Evolutionary conservation across 2,329 filamentous ascomycete species (phyloP).

Genomic region (Talaromyces amestolkiae): DNA sequence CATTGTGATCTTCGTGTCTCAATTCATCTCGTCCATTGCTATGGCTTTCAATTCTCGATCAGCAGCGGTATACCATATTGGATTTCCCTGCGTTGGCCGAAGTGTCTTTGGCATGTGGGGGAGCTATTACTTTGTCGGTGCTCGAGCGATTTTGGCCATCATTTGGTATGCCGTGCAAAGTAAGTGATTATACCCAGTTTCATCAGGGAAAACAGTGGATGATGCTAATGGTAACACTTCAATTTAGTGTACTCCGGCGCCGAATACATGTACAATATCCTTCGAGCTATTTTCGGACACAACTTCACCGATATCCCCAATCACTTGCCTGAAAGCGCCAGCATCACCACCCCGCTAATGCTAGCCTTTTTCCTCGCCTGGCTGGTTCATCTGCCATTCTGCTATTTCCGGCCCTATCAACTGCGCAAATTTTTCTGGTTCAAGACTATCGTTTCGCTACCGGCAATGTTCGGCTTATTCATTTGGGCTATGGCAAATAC

Average conservation of each 20-base stretch:
- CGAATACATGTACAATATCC: slow-evolving; percentile 25
- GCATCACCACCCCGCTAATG: slow-evolving; percentile 36
- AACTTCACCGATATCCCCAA: slow-evolving; percentile 36
- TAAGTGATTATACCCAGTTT: slow-evolving; percentile 18
- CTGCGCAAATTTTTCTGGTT: slow-evolving; percentile 47
- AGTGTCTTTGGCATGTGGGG: slow-evolving; percentile 45
- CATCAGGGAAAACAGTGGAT: background rate
- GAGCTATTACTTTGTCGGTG: slow-evolving; percentile 44
- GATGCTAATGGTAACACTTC: slow-evolving; percentile 8
- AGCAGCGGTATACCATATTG: slow-evolving; percentile 44
- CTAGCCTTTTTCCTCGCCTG: slow-evolving; percentile 41
- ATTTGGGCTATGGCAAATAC: slow-evolving; percentile 44
- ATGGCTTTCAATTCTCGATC: slow-evolving; percentile 48
- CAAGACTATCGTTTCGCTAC: slow-evolving; percentile 42
- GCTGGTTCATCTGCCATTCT: slow-evolving; percentile 44
- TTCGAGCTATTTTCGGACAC: slow-evolving; percentile 34
- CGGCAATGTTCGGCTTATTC: slow-evolving; percentile 39
- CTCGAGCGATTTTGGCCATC: slow-evolving; percentile 41
- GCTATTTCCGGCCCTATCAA: slow-evolving; percentile 46
- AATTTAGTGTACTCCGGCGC: slow-evolving; percentile 23
- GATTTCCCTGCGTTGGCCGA: slow-evolving; percentile 41
- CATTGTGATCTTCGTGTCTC: slow-evolving; percentile 46
- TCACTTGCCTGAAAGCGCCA: slow-evolving; percentile 30
- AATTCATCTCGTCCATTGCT: slow-evolving; percentile 43
- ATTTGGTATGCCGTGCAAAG: slow-evolving; percentile 39